Percentiles rank a stretch among this genome's conserved stretches.
These are phyloP conservation scores for Geotrichum aggregatum DNA, from an alignment of 1,139 yeast species.

Conservation along the genomic window DNA sequence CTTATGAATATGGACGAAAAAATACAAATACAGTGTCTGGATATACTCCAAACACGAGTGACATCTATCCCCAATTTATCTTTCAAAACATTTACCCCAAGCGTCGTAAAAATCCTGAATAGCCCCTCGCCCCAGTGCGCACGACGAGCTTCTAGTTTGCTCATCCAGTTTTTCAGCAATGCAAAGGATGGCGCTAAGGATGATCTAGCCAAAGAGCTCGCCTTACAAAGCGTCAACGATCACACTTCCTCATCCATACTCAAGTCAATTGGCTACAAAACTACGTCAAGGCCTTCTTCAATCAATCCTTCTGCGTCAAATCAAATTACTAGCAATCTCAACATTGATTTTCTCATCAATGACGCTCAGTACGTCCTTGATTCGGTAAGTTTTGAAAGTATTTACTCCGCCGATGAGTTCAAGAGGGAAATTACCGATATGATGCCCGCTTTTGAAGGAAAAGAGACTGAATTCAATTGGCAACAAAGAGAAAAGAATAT, in stretches of 20 bases:
- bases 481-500: slow-evolving; percentile 60
- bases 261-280: slow-evolving; percentile 14
- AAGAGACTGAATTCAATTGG: slow-evolving; percentile 93
- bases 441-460: slow-evolving; percentile 53
- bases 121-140: slow-evolving; percentile 27
- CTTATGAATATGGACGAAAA: slow-evolving; percentile 43
- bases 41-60: slow-evolving; percentile 39
- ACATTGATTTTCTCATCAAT: slow-evolving; percentile 27
- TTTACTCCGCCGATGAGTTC: slow-evolving; percentile 38
- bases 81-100: slow-evolving; percentile 44
- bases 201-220: slow-evolving; percentile 51
- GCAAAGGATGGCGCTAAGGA: slow-evolving; percentile 44
- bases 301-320: not conserved
- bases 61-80: slow-evolving; percentile 31
- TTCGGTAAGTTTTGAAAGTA: slow-evolving; percentile 30
- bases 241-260: slow-evolving; percentile 19
- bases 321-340: slow-evolving; percentile 11
- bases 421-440: slow-evolving; percentile 41
- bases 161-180: slow-evolving; percentile 44
- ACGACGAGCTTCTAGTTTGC: slow-evolving; percentile 30
- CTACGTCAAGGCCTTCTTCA: slow-evolving; percentile 2
- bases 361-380: slow-evolving; percentile 37
- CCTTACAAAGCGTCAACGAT: slow-evolving; percentile 31
- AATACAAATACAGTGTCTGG: slow-evolving; percentile 46
- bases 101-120: slow-evolving; percentile 41